phyloP scores from a whole-genome alignment of 1,284 basidiomycete genomes.

The Boletus sp. region DNA sequence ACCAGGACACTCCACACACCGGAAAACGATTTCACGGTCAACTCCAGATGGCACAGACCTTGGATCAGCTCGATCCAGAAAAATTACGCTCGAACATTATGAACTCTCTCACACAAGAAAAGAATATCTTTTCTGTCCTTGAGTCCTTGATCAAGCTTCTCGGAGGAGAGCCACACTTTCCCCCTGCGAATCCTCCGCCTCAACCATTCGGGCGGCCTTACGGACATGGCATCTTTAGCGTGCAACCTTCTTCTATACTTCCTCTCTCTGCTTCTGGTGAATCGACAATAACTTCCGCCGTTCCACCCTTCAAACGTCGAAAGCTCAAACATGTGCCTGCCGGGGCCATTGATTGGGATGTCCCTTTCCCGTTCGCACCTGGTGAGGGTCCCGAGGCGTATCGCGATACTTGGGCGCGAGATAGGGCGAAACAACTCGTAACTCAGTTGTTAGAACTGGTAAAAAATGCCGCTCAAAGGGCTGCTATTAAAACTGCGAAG shows the following conservation, averaged over 20 bases:
- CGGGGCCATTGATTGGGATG: conserved; percentile 73
- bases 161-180: conserved; percentile 22
- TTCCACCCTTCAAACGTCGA: conserved; percentile 49
- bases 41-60: conserved; percentile 5
- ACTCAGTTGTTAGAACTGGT: conserved; percentile 58
- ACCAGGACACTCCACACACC: conserved; percentile 30
- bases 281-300: conserved; percentile 5
- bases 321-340: conserved; percentile 65
- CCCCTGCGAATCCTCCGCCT: background rate
- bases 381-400: conserved; percentile 68
- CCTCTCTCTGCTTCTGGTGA: background rate
- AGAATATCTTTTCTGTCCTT: conserved; percentile 63
- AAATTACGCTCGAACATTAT: conserved; percentile 54
- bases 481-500: conserved; percentile 40
- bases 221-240: conserved; percentile 16
- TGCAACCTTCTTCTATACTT: conserved; percentile 7
- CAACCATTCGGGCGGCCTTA: conserved; percentile 26
- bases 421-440: conserved; percentile 57
- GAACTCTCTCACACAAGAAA: conserved; percentile 53
- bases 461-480: conserved; percentile 52
- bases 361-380: conserved; percentile 67
- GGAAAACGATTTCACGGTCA: conserved; percentile 7
- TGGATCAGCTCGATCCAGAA: conserved; percentile 32
- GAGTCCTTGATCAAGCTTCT: conserved; percentile 56
- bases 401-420: conserved; percentile 54